Percentiles rank a stretch among this genome's conserved stretches.
Conservation (phyloP, 805 yeast species). For the Metschnikowia shivogae region DNA sequence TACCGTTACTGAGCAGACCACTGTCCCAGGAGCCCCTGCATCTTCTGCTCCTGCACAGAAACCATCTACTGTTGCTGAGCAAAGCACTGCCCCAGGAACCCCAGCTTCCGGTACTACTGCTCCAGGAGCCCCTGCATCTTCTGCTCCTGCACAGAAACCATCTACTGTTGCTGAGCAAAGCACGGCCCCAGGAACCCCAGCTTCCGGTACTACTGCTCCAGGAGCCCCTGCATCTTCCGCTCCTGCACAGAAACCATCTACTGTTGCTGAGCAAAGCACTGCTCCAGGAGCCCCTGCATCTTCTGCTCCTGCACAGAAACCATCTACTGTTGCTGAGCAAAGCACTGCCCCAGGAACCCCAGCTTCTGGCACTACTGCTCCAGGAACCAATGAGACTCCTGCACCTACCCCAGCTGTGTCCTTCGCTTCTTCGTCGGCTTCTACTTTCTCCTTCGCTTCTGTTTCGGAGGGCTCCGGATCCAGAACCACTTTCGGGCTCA, state of each 20-base stretch:
- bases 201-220: not conserved
- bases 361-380: no score
- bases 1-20: no score
- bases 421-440: not conserved
- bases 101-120: not conserved
- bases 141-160: no score
- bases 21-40: no score
- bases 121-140: not conserved
- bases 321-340: no score
- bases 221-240: not conserved
- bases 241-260: no score
- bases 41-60: no score
- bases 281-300: not conserved
- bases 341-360: no score
- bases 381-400: not conserved
- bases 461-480: slow-evolving; percentile 1
- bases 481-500: not conserved
- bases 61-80: no score
- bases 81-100: not conserved
- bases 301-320: not conserved
- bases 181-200: not conserved
- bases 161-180: no score
- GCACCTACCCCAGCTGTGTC: not conserved
- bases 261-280: no score
- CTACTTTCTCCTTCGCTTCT: not conserved